These are phyloP conservation scores for Plasmodium falciparum DNA, from an alignment of 169 alveolate genomes.

Conservation along the genomic window DNA sequence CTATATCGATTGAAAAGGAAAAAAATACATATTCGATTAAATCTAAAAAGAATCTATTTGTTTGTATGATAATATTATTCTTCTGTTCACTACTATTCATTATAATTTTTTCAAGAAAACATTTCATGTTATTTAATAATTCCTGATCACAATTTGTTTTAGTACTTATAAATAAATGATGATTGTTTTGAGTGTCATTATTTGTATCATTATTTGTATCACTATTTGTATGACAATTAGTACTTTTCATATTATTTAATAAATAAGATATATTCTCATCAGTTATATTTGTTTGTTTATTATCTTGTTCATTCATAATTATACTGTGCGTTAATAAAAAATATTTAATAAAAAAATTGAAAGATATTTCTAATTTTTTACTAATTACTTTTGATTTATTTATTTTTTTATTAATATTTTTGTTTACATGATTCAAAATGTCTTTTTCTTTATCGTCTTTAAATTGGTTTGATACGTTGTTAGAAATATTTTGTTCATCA, in stretches of 20 bases:
- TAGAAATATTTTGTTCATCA: not conserved
- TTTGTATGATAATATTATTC: not conserved
- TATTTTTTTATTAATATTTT: not conserved
- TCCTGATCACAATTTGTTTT: not conserved
- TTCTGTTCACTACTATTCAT: not conserved
- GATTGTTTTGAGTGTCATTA: not conserved
- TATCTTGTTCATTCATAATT: slow-evolving; percentile 10
- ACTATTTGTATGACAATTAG: not conserved
- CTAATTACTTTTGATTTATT: not conserved
- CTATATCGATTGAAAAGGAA: slow-evolving; percentile 16
- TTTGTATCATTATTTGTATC: too few species aligned
- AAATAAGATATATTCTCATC: slow-evolving; percentile 17
- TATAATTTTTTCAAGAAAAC: slow-evolving; percentile 1
- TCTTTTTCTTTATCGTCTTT: not conserved
- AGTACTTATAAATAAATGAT: not conserved
- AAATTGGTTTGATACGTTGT: not conserved
- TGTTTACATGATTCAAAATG: not conserved
- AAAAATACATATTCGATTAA: slow-evolving; percentile 44
- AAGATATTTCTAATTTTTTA: slow-evolving; percentile 16
- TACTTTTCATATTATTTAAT: slow-evolving; percentile 1
- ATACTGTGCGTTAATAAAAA: slow-evolving; percentile 14
- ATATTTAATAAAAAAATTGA: slow-evolving; percentile 54
- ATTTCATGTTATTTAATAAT: not conserved
- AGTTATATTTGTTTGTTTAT: not conserved
- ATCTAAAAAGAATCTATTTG: slow-evolving; percentile 31